Conservation (phyloP, 1,284 basidiomycete genomes). For the Cryptococcus deneoformans region DNA sequence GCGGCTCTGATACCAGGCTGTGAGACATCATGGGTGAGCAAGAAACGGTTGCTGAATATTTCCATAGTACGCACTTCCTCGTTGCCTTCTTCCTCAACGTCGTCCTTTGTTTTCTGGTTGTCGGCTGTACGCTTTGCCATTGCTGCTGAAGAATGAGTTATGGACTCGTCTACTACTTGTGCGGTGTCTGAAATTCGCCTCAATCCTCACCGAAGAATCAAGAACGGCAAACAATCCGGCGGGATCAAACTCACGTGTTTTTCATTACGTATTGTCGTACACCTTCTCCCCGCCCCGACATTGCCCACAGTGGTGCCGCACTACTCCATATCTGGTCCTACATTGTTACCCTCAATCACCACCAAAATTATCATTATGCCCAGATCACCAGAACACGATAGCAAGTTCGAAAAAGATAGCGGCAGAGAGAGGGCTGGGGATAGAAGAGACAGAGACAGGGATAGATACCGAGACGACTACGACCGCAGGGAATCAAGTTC, state of each 20-base stretch:
- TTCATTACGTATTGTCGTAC: no score
- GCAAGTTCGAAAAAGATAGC: slow-evolving; percentile 8
- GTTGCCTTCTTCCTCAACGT: slow-evolving; percentile 45
- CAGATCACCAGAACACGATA: background rate
- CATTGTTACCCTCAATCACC: no score
- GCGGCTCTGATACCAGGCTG: slow-evolving; percentile 34
- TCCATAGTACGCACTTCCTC: slow-evolving; percentile 58
- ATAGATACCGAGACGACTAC: slow-evolving; percentile 2
- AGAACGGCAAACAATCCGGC: no score
- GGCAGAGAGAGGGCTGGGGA: slow-evolving; percentile 6
- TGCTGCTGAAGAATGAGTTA: background rate
- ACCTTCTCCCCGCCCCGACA: no score
- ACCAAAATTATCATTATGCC: background rate
- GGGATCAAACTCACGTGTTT: no score
- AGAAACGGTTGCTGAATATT: slow-evolving; percentile 9
- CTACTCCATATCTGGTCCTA: no score
- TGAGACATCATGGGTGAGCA: slow-evolving; percentile 9
- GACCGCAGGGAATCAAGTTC: slow-evolving; percentile 11
- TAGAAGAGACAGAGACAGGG: slow-evolving; percentile 9
- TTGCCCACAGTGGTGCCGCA: no score
- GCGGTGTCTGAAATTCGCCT: no score
- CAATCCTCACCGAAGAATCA: no score
- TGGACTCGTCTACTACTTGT: no score
- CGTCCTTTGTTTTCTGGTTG: slow-evolving; percentile 65
- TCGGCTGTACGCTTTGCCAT: slow-evolving; percentile 70